Evolutionary conservation across 805 yeast species (phyloP).

Genomic region (Middelhovenomyces tepae): DNA sequence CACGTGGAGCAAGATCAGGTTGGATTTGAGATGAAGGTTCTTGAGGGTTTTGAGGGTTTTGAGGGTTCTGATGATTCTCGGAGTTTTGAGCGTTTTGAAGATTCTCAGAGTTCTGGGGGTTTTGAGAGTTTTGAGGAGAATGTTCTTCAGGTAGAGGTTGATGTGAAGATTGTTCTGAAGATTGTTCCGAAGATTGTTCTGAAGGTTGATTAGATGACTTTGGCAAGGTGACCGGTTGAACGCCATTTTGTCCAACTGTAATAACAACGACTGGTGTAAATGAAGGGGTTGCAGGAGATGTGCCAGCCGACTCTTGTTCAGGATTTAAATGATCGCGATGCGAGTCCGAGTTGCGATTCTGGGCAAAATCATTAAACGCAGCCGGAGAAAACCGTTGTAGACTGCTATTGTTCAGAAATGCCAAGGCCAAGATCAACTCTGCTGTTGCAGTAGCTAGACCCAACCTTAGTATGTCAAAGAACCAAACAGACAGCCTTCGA

Average conservation of each 20-base stretch:
- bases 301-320: not conserved
- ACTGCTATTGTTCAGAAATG: not conserved
- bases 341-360: not conserved
- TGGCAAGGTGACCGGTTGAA: not conserved
- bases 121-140: too few relatives aligned
- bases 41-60: not conserved
- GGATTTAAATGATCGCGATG: not conserved
- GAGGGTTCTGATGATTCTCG: not conserved
- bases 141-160: too few relatives aligned
- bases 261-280: not conserved
- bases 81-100: too few relatives aligned
- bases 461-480: not conserved
- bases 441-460: slow-evolving; percentile 1
- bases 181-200: not conserved
- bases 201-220: not conserved
- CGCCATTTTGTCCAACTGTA: not conserved
- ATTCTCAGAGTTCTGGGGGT: too few relatives aligned
- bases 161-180: not conserved
- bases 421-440: not conserved
- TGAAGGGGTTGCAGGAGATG: not conserved
- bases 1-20: not conserved
- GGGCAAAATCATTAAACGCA: not conserved
- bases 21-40: not conserved
- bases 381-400: not conserved
- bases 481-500: slow-evolving; percentile 1